phyloP scores from a whole-genome alignment of 768 basidiomycete species.

The Pisolithus marmoratus region DNA sequence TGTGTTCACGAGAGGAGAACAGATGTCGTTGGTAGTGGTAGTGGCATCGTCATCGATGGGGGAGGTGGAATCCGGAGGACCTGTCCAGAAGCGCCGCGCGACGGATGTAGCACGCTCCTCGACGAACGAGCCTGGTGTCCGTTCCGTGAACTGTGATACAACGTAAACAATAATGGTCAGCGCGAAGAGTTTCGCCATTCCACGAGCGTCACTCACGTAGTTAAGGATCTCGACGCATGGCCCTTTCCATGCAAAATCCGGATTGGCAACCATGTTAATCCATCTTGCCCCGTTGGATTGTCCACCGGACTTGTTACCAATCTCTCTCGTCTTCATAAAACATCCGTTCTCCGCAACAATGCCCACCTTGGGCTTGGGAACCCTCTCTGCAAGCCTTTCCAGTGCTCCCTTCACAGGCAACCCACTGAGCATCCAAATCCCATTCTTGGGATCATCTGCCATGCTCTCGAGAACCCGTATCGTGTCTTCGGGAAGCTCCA shows the following conservation, averaged over 20 bases:
- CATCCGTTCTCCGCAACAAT: slow-evolving; percentile 84
- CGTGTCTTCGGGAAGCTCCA: slow-evolving; percentile 33
- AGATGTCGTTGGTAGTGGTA: slow-evolving; percentile 4
- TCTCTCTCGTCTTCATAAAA: slow-evolving; percentile 56
- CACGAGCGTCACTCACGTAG: too few relatives aligned
- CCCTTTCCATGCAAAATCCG: slow-evolving; percentile 76
- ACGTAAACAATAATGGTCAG: not conserved
- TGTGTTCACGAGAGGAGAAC: not conserved
- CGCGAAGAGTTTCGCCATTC: too few relatives aligned
- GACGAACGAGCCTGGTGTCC: slow-evolving; percentile 80
- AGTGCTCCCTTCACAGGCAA: slow-evolving; percentile 30
- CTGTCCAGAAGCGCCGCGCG: slow-evolving; percentile 83
- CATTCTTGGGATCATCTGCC: slow-evolving; percentile 59
- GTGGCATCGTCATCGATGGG: slow-evolving; percentile 11
- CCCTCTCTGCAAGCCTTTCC: slow-evolving; percentile 31
- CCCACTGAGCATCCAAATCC: slow-evolving; percentile 49
- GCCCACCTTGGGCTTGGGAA: too few relatives aligned
- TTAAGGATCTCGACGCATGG: slow-evolving; percentile 17
- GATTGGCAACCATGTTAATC: slow-evolving; percentile 47
- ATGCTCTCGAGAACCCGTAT: slow-evolving; percentile 51
- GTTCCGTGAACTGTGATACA: slow-evolving; percentile 67
- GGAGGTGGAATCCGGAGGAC: slow-evolving; percentile 18
- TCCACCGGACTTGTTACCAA: too few relatives aligned
- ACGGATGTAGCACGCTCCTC: slow-evolving; percentile 80
- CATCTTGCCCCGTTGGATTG: too few relatives aligned